These are phyloP conservation scores for Penicillium sclerotiorum DNA, from an alignment of 2,329 filamentous ascomycete genomes.

Conservation along the genomic window DNA sequence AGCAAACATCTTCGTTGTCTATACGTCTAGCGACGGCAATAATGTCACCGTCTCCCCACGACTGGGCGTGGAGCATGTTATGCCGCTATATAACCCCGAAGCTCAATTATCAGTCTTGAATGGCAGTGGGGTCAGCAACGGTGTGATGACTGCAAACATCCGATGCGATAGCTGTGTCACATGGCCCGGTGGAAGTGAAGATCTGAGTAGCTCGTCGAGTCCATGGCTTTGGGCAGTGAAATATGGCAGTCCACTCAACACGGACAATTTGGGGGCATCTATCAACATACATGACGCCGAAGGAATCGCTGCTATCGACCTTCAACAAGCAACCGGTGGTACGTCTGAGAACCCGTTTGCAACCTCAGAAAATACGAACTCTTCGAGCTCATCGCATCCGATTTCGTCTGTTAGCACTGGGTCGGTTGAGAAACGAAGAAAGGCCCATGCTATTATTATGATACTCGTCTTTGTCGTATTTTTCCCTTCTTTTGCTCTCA, in stretches of 20 bases:
- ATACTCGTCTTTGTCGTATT: conserved; percentile 45
- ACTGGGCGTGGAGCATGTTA: conserved; percentile 48
- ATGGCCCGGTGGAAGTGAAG: conserved; percentile 21
- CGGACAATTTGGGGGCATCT: conserved; percentile 15
- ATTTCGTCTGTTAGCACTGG: not conserved
- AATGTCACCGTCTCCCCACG: conserved; percentile 64
- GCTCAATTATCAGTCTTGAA: conserved; percentile 57
- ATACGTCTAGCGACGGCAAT: conserved; percentile 47
- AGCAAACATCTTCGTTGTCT: conserved; percentile 63
- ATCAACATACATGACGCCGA: conserved; percentile 29
- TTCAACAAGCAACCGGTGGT: conserved; percentile 22
- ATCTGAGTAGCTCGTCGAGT: conserved; percentile 21
- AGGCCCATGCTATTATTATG: conserved; percentile 40
- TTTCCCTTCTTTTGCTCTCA: conserved; percentile 35
- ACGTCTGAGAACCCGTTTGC: conserved; percentile 26
- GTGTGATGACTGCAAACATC: conserved; percentile 64
- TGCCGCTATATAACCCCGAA: conserved; percentile 52
- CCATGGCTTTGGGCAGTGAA: conserved; percentile 35
- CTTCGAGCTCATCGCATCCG: not conserved
- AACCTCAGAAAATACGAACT: not conserved
- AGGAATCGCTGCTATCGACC: conserved; percentile 23
- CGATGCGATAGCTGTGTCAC: conserved; percentile 35
- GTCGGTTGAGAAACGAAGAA: not conserved
- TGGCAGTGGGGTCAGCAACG: conserved; percentile 59
- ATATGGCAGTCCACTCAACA: conserved; percentile 24